Percentiles rank a stretch among this genome's conserved stretches.
Conservation (phyloP, 225 moss, liverwort and hornwort species). For the Marchantia polymorpha region DNA sequence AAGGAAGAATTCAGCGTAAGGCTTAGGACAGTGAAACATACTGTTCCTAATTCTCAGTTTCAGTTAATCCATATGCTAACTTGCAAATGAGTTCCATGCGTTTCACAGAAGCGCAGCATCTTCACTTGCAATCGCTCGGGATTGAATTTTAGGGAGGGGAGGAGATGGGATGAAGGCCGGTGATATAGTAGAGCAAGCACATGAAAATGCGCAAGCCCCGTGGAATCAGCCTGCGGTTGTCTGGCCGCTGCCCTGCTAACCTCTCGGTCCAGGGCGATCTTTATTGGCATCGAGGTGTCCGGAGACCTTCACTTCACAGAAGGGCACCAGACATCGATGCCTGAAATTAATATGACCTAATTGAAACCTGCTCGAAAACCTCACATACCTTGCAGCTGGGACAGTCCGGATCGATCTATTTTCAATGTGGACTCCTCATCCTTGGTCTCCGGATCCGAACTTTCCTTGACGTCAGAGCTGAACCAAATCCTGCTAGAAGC, state of each 20-base stretch:
- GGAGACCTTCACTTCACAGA: constrained; percentile 10
- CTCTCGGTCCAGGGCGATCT: constrained; percentile 22
- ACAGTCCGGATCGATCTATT: constrained; percentile 14
- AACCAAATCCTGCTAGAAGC: neutral
- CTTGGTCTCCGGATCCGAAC: neutral
- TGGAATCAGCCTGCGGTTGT: constrained; percentile 56
- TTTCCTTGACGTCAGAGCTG: neutral
- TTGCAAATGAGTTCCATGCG: too few species aligned
- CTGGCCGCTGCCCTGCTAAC: constrained; percentile 47
- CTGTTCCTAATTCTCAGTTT: too few species aligned
- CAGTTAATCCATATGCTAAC: too few species aligned
- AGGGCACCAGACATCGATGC: constrained; percentile 26
- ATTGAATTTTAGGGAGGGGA: too few species aligned
- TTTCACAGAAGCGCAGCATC: too few species aligned
- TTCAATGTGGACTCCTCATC: neutral
- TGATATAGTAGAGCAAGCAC: constrained; percentile 49
- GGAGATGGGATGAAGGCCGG: constrained; percentile 29
- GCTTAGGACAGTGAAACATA: too few species aligned
- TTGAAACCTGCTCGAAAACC: neutral
- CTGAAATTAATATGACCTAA: neutral
- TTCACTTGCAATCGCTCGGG: too few species aligned
- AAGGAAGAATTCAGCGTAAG: too few species aligned
- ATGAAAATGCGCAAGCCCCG: constrained; percentile 33
- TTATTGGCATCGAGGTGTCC: constrained; percentile 31
- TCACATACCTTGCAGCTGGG: neutral